Percentiles rank a stretch among this genome's conserved stretches.
Evolutionary conservation across 2,329 filamentous ascomycete species (phyloP).

Genomic region (Fusarium marasasianum): DNA sequence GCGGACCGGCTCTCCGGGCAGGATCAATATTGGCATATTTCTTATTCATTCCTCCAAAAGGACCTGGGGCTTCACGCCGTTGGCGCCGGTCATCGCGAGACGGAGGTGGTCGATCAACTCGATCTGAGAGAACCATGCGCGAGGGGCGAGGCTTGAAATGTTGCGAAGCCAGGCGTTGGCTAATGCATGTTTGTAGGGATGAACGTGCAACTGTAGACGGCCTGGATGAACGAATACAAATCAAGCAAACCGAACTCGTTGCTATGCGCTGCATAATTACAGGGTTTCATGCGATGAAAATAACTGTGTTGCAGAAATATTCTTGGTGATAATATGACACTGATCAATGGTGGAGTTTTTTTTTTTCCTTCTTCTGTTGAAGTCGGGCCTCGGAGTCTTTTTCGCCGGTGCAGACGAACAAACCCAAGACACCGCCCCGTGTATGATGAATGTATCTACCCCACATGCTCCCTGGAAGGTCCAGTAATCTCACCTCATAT

Average conservation of each 20-base stretch:
- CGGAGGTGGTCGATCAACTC: slow-evolving; percentile 55
- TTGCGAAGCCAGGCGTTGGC: slow-evolving; percentile 50
- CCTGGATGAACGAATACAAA: slow-evolving; percentile 32
- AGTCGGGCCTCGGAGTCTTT: slow-evolving; percentile 36
- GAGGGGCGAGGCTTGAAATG: slow-evolving; percentile 55
- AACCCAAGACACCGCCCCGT: not conserved
- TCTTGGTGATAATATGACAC: not conserved
- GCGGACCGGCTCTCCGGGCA: slow-evolving; percentile 29
- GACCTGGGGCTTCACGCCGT: slow-evolving; percentile 55
- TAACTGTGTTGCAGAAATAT: not conserved
- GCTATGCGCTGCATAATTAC: slow-evolving; percentile 38
- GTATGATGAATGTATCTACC: not conserved
- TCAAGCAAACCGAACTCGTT: slow-evolving; percentile 38
- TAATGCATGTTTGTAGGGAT: slow-evolving; percentile 46
- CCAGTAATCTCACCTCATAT: not conserved
- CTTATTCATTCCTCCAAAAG: slow-evolving; percentile 66
- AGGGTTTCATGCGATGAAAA: not conserved
- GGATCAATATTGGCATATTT: slow-evolving; percentile 55
- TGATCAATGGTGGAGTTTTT: slow-evolving; percentile 5
- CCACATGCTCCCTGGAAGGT: not conserved
- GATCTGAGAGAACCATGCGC: slow-evolving; percentile 67
- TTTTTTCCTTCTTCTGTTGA: not conserved
- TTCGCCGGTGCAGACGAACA: slow-evolving; percentile 10
- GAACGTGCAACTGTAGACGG: slow-evolving; percentile 18
- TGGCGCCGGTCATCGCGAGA: slow-evolving; percentile 48